phyloP scores from a whole-genome alignment of 1,139 yeast species.

The Lodderomyces orthopsilosis region DNA sequence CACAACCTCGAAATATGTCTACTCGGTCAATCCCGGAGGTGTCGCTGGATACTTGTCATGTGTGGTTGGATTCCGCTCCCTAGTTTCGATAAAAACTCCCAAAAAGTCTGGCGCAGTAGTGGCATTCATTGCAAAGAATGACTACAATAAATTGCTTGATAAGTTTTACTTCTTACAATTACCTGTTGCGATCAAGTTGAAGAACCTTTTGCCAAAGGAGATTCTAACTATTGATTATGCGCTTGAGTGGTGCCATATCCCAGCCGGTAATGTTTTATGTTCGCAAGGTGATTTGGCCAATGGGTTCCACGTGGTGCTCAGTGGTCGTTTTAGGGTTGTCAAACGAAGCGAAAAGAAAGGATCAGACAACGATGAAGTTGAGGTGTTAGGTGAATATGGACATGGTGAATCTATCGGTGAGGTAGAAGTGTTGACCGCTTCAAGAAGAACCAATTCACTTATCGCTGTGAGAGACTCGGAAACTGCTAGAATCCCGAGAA shows the following conservation, averaged over 20 bases:
- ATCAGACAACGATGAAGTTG: slow-evolving; percentile 26
- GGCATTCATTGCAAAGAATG: slow-evolving; percentile 66
- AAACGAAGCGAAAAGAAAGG: slow-evolving; percentile 17
- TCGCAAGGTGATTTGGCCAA: slow-evolving; percentile 86
- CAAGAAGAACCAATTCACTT: slow-evolving; percentile 66
- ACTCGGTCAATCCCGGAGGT: slow-evolving; percentile 72
- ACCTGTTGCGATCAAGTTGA: slow-evolving; percentile 71
- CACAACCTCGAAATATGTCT: slow-evolving; percentile 30
- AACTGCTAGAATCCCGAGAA: slow-evolving; percentile 87
- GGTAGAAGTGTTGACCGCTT: slow-evolving; percentile 87
- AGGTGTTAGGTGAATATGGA: slow-evolving; percentile 74
- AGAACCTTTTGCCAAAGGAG: slow-evolving; percentile 62
- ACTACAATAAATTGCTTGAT: slow-evolving; percentile 67
- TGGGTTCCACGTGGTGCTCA: slow-evolving; percentile 86
- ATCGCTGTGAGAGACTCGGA: slow-evolving; percentile 94
- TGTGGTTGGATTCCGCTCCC: slow-evolving; percentile 74
- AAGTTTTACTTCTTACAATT: slow-evolving; percentile 72
- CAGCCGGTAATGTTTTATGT: slow-evolving; percentile 79
- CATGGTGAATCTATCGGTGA: slow-evolving; percentile 96
- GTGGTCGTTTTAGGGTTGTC: slow-evolving; percentile 82
- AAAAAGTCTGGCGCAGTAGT: slow-evolving; percentile 55
- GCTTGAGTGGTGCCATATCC: slow-evolving; percentile 88
- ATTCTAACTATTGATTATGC: slow-evolving; percentile 83
- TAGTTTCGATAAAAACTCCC: slow-evolving; percentile 64
- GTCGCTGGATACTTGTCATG: slow-evolving; percentile 86